Evolutionary conservation across 2,329 filamentous ascomycete species (phyloP), one percentile per base, ranked within the genome.

Genomic region (Verticillium tricorpus): DNA sequence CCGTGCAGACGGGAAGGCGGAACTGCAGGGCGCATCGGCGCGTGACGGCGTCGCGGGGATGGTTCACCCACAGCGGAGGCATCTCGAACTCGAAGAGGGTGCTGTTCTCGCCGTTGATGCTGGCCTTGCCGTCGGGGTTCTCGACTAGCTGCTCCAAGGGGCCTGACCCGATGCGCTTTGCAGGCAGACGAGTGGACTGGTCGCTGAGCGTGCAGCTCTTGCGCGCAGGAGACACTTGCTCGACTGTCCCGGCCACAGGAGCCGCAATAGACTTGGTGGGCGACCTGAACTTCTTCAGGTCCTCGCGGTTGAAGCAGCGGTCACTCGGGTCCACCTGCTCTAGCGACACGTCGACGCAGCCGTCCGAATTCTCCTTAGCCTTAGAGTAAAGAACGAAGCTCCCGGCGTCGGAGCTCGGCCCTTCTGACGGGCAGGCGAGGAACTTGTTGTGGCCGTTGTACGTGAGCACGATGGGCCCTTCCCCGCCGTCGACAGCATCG

Each of bases 61-160:
- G 45, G n/a, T n/a, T 34, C 40, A 60, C 28, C 35, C 22, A 39
- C 39, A 34, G 14, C n/a, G 58, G 58, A 6, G 40, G n/a, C 35
- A 60, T 54, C 22, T 25, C 35, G 45, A 37, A 60, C 25, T 60
- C 58, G 45, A 60, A 60, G n/a, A 60, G 15, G 9, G 58, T 60
- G 31, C 45, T 35, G 25, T 55, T 31, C 5, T 52, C 45, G 45
- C 28, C 34, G 31, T 34, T 60, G 58, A 60, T 60, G 45, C 40
- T 60, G 45, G 22, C 58, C 32, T 52, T 25, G 31, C 58, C 58
- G 35, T 55, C 31, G 3, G 52, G 15, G 25, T 28, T 60, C 25
- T 54, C 28, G 2, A 19, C 12, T 15, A 60, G 31, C 14, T 15
- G 6, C n/a, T 37, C 45, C 39, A 56, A 11, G 19, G 35, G 28